Percentiles rank a stretch among this genome's conserved stretches.
These are phyloP conservation scores for Parafenestella ontariensis DNA, from an alignment of 2,329 filamentous ascomycete species.

Conservation along the genomic window DNA sequence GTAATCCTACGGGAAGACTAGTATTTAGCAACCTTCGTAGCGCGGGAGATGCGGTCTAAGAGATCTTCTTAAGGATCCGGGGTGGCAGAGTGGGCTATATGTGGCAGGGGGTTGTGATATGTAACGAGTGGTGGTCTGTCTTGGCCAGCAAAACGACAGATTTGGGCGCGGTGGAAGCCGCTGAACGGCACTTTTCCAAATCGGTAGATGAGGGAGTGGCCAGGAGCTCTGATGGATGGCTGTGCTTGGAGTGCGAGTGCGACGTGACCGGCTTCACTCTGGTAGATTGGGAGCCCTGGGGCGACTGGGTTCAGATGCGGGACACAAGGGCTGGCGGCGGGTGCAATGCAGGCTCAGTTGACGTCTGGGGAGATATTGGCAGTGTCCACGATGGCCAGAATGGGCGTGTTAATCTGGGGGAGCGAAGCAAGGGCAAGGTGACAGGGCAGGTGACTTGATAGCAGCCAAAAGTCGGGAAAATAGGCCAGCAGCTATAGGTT, in stretches of 20 bases:
- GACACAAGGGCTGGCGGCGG: conserved; percentile 25
- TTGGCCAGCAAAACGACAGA: conserved; percentile 51
- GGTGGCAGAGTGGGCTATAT: conserved; percentile 16
- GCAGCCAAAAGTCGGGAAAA: conserved; percentile 34
- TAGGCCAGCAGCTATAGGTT: conserved; percentile 31
- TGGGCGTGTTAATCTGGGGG: conserved; percentile 37
- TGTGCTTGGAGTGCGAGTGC: conserved; percentile 22
- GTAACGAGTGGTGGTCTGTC: conserved; percentile 44
- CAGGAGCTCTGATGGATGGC: conserved; percentile 9
- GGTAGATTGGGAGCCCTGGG: conserved; percentile 27
- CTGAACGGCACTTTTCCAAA: conserved; percentile 11
- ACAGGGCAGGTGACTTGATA: conserved; percentile 34
- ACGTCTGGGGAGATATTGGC: conserved; percentile 27
- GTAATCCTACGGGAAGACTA: conserved; percentile 18
- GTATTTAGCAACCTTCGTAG: conserved; percentile 17
- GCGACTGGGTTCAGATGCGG: conserved; percentile 31
- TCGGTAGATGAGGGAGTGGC: conserved; percentile 9
- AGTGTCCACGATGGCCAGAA: conserved; percentile 28
- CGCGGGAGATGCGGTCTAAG: conserved; percentile 24
- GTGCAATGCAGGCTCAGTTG: conserved; percentile 26
- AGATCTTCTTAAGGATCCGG: conserved; percentile 28
- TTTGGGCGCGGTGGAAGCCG: conserved; percentile 27
- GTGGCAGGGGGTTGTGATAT: conserved; percentile 30
- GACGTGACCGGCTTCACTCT: conserved; percentile 36
- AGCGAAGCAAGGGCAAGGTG: conserved; percentile 40